A percentile compares a stretch with the other conserved stretches of the same genome.
Conservation (phyloP, 1,139 yeast genomes). For the Protomyces inouyei region DNA sequence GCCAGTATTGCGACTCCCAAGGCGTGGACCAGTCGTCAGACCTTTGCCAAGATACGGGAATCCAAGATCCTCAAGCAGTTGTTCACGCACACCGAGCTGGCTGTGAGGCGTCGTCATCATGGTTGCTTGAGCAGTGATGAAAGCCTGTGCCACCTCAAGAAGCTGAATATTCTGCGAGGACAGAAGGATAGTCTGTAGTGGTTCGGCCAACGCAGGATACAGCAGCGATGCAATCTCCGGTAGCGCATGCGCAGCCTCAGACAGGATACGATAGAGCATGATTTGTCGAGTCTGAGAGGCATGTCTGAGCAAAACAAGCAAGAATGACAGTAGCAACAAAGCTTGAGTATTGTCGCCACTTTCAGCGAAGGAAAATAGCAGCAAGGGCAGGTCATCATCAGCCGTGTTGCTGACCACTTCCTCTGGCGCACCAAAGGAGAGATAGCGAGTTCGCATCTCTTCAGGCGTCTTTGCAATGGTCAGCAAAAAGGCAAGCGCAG, state of each 20-base stretch:
- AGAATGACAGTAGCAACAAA: background rate
- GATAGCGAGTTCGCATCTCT: background rate
- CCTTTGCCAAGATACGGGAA: background rate
- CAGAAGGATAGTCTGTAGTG: background rate
- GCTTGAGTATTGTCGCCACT: background rate
- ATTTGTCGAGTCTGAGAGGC: background rate
- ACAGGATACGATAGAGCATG: background rate
- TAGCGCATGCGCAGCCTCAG: background rate
- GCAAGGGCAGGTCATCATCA: background rate
- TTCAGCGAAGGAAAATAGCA: background rate
- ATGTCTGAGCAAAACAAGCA: background rate
- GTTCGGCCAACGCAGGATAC: background rate
- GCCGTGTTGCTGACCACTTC: background rate
- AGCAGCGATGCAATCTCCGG: background rate
- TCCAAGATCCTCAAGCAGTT: background rate
- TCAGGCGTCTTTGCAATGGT: background rate
- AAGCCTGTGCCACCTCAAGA: background rate
- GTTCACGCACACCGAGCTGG: background rate
- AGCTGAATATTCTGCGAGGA: background rate
- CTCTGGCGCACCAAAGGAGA: background rate
- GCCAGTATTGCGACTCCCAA: background rate
- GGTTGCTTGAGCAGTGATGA: background rate
- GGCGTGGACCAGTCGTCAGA: background rate
- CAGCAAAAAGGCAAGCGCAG: background rate
- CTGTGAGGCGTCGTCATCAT: background rate